Evolutionary conservation across 345 rosid genomes (phyloP), one percentile per base, ranked within the genome.

Genomic region (Kernera saxatilis): DNA sequence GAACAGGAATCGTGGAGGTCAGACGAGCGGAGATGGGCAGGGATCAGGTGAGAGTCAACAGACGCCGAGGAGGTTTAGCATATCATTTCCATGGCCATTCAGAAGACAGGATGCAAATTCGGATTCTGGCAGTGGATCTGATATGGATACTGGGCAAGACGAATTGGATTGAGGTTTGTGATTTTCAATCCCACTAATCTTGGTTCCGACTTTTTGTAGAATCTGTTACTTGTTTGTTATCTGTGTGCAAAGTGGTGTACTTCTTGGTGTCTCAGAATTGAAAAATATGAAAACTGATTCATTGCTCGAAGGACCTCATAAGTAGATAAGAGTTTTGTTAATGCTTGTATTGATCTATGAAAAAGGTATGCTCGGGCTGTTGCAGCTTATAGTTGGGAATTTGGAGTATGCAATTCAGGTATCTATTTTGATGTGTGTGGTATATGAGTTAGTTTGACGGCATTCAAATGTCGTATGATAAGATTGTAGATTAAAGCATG

Each of bases 1-100:
- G 73, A 79, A 78, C 40, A 78, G 80, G 75, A 25, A 18, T 52
- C 75, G 45, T 54, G 83, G 57, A 64, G 63, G 62, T 36, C 71
- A 61, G 62, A 67, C 36, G 40, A 77, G 36, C 2, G 73, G 62
- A 67, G 72, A 36, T 6, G 82, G 62, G 14, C 43, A 51, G 5
- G 74, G 21, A 7, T 26, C 51, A 2, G 77, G 65, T 48, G 87
- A 73, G 75, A 67, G 45, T 18, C 58, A 84, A 25, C 71, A 55
- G 74, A 75, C 77, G 13, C 80, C 73, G 2, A 82, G 87, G 66
- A 82, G 88, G 70, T 78, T 85, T 73, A 82, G 84, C 58, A 82
- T 88, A 49, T 78, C 88, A 0, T 65, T 88, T 76, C 90, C 90
- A 1, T 85, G 87, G 93, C 78, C 81, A 1, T 84, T 82, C 48